phyloP scores from a whole-genome alignment of 2,329 filamentous ascomycete genomes.

The Periconia macrospinosa region DNA sequence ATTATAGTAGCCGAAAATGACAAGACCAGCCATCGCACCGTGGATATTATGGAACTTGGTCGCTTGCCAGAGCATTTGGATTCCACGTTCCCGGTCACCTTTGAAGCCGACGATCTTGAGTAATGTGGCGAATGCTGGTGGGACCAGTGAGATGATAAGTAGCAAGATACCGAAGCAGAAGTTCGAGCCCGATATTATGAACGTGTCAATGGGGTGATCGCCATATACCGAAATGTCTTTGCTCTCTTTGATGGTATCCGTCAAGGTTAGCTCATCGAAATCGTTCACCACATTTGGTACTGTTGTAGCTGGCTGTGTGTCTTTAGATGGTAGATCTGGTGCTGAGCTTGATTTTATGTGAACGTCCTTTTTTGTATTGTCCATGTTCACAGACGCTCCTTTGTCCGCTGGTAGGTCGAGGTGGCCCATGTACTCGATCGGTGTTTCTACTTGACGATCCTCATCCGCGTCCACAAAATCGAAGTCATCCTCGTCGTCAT shows the following conservation, averaged over 20 bases:
- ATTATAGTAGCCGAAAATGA: constrained; percentile 85
- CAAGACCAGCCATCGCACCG: constrained; percentile 83
- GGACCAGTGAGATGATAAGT: constrained; percentile 88
- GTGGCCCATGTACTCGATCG: constrained; percentile 52
- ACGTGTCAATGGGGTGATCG: constrained; percentile 74
- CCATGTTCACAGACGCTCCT: constrained; percentile 23
- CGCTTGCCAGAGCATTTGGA: constrained; percentile 87
- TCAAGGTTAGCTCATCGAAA: constrained; percentile 33
- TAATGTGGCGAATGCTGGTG: constrained; percentile 84
- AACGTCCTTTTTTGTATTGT: constrained; percentile 24
- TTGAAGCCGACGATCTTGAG: constrained; percentile 88
- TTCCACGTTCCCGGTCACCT: constrained; percentile 80
- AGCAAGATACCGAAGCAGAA: constrained; percentile 88
- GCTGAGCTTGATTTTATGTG: constrained; percentile 29
- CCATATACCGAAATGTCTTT: constrained; percentile 67
- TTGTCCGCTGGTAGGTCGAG: constrained; percentile 30
- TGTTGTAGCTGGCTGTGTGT: constrained; percentile 18
- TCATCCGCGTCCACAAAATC: constrained; percentile 64
- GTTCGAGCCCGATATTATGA: constrained; percentile 85
- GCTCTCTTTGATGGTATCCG: constrained; percentile 45
- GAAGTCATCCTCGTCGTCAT: constrained; percentile 38
- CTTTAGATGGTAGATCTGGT: constrained; percentile 20
- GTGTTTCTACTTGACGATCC: constrained; percentile 48
- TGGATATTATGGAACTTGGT: constrained; percentile 86
- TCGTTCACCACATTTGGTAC: constrained; percentile 30